Percentiles rank a stretch among this genome's conserved stretches.
These are phyloP conservation scores for Caryocar brasiliense DNA, from an alignment of 441 rosid species.

Conservation along the genomic window DNA sequence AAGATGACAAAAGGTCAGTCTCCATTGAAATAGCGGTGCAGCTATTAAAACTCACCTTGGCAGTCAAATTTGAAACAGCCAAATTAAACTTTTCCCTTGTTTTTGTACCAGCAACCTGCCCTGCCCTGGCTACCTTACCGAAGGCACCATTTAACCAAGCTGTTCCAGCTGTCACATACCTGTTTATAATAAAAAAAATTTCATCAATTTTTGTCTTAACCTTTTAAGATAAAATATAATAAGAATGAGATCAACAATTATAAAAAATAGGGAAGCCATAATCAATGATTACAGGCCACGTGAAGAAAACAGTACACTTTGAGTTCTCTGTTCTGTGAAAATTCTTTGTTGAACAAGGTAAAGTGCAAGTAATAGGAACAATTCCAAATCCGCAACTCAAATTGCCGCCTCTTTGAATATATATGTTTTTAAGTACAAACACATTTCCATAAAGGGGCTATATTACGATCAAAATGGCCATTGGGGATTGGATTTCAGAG, in stretches of 20 bases:
- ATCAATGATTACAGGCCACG: background rate
- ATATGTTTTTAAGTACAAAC: too few relatives aligned
- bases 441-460: too few relatives aligned
- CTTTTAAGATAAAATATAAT: background rate
- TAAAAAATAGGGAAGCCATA: background rate
- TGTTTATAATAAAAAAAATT: slow-evolving; percentile 17
- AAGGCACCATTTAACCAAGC: slow-evolving; percentile 92
- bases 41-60: slow-evolving; percentile 48
- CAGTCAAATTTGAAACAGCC: slow-evolving; percentile 69
- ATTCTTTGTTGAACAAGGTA: too few relatives aligned
- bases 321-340: too few relatives aligned
- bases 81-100: slow-evolving; percentile 72
- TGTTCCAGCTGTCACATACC: slow-evolving; percentile 81
- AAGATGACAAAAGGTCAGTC: background rate
- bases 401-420: too few relatives aligned
- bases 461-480: too few relatives aligned
- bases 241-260: background rate
- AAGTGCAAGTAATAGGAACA: too few relatives aligned
- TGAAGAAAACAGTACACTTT: background rate
- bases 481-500: too few relatives aligned
- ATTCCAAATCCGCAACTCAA: too few relatives aligned
- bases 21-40: background rate
- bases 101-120: slow-evolving; percentile 82
- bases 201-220: background rate
- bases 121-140: slow-evolving; percentile 74